phyloP scores from a whole-genome alignment of 2,329 filamentous ascomycete species.

The Balansia obtecta region DNA sequence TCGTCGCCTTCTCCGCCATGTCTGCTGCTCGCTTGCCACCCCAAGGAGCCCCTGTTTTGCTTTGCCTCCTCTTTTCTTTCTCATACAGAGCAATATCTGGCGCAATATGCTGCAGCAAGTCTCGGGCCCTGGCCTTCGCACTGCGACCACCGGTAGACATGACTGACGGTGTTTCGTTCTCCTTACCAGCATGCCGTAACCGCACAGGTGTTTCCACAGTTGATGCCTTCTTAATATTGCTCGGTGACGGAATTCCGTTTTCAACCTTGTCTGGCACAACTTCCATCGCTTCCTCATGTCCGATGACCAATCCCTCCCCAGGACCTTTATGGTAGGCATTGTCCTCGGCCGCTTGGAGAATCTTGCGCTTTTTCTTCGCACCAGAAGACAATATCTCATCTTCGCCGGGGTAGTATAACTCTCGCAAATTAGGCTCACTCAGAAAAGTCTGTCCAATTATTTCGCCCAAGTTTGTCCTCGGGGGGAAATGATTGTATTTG shows the following conservation, averaged over 20 bases:
- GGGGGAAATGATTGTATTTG: constrained; percentile 78
- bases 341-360: constrained; percentile 36
- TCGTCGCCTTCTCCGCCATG: constrained; percentile 39
- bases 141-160: constrained; percentile 63
- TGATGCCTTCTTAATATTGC: constrained; percentile 8
- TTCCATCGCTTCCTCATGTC: constrained; percentile 28
- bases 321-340: constrained; percentile 35
- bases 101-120: constrained; percentile 62
- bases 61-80: constrained; percentile 73
- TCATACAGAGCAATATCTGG: constrained; percentile 83
- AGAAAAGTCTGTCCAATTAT: constrained; percentile 83
- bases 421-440: constrained; percentile 47
- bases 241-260: constrained; percentile 21
- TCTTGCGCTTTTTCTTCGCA: constrained; percentile 36
- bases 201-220: constrained; percentile 26
- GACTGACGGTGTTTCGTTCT: constrained; percentile 68
- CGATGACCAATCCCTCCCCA: constrained; percentile 33
- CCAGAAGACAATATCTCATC: constrained; percentile 29
- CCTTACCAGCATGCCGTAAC: constrained; percentile 48
- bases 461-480: constrained; percentile 82
- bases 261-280: constrained; percentile 31
- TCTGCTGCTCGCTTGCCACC: constrained; percentile 52
- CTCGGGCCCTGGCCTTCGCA: constrained; percentile 76
- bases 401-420: constrained; percentile 57
- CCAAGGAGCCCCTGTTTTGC: constrained; percentile 39